A percentile compares a stretch with the other conserved stretches of the same genome.
Evolutionary conservation across 2,329 filamentous ascomycete species (phyloP).

Genomic region (Penicillium sp.): DNA sequence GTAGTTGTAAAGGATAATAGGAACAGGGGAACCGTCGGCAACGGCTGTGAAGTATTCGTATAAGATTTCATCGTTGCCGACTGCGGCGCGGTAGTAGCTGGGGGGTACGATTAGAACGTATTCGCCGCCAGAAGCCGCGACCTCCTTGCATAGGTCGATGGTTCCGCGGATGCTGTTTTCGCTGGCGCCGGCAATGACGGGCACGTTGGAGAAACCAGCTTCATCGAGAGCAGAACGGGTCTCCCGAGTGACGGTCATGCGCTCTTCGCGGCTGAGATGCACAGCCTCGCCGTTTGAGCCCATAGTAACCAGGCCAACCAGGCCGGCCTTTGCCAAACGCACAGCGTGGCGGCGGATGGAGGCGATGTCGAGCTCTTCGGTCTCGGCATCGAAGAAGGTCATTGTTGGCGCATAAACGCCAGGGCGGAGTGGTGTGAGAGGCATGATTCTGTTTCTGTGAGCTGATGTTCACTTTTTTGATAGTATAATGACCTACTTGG

Average conservation of each 20-base stretch:
- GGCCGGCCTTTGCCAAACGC: slow-evolving; percentile 71
- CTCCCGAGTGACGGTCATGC: slow-evolving; percentile 69
- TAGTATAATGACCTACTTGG: background rate
- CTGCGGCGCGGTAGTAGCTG: slow-evolving; percentile 75
- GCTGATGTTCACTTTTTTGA: background rate
- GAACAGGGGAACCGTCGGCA: slow-evolving; percentile 71
- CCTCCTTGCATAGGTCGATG: slow-evolving; percentile 69
- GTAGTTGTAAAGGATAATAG: slow-evolving; percentile 88
- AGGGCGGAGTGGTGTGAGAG: slow-evolving; percentile 64
- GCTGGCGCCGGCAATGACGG: slow-evolving; percentile 77
- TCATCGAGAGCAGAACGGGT: slow-evolving; percentile 79
- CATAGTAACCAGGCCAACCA: slow-evolving; percentile 81
- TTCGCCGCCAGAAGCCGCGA: slow-evolving; percentile 68
- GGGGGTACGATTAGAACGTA: slow-evolving; percentile 77
- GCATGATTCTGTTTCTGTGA: slow-evolving; percentile 20
- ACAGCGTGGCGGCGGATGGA: slow-evolving; percentile 77
- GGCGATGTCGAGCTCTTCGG: slow-evolving; percentile 79
- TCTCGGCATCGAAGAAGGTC: slow-evolving; percentile 83
- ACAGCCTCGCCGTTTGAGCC: slow-evolving; percentile 89
- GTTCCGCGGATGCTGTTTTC: slow-evolving; percentile 79
- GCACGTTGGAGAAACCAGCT: slow-evolving; percentile 71
- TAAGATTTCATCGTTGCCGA: slow-evolving; percentile 68
- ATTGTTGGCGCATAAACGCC: slow-evolving; percentile 87
- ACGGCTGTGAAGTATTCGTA: slow-evolving; percentile 72
- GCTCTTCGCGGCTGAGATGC: slow-evolving; percentile 76